phyloP scores from a whole-genome alignment of 78 protist genomes.

The Speleostelium caveatum region DNA sequence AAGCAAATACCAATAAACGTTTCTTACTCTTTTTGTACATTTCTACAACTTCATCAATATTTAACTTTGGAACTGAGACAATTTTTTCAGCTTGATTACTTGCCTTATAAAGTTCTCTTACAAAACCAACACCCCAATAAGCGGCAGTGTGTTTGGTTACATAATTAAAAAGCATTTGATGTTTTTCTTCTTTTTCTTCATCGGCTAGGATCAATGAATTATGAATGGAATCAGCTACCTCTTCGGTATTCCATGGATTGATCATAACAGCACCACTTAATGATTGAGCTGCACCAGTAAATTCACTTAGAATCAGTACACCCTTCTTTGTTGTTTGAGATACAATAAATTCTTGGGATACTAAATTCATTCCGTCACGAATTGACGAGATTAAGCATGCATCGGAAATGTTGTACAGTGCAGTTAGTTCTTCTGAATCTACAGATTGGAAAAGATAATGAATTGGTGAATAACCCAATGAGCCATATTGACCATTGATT shows the following conservation, averaged over 20 bases:
- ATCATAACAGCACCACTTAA: slow-evolving; percentile 77
- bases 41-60: slow-evolving; percentile 18
- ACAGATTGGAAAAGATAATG: slow-evolving; percentile 89
- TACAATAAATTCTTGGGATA: slow-evolving; percentile 90
- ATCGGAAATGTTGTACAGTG: slow-evolving; percentile 83
- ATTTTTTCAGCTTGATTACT: slow-evolving; percentile 26
- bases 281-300: slow-evolving; percentile 80
- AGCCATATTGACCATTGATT: slow-evolving; percentile 88
- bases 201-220: slow-evolving; percentile 44
- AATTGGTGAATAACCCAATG: slow-evolving; percentile 83
- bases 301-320: slow-evolving; percentile 68
- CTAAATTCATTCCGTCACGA: slow-evolving; percentile 96
- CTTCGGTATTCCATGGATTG: slow-evolving; percentile 89
- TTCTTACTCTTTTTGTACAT: slow-evolving; percentile 5
- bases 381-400: slow-evolving; percentile 88
- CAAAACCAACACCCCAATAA: slow-evolving; percentile 84
- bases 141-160: slow-evolving; percentile 81
- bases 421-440: slow-evolving; percentile 61
- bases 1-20: slow-evolving; percentile 51
- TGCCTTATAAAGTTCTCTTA: slow-evolving; percentile 49
- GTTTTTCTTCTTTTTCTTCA: slow-evolving; percentile 82
- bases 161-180: slow-evolving; percentile 75
- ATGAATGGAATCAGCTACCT: slow-evolving; percentile 82
- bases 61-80: slow-evolving; percentile 24
- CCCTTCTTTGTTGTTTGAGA: slow-evolving; percentile 88